A percentile compares a stretch with the other conserved stretches of the same genome.
Conservation (phyloP, 2,329 filamentous ascomycete species). For the Seiridium cupressi region DNA sequence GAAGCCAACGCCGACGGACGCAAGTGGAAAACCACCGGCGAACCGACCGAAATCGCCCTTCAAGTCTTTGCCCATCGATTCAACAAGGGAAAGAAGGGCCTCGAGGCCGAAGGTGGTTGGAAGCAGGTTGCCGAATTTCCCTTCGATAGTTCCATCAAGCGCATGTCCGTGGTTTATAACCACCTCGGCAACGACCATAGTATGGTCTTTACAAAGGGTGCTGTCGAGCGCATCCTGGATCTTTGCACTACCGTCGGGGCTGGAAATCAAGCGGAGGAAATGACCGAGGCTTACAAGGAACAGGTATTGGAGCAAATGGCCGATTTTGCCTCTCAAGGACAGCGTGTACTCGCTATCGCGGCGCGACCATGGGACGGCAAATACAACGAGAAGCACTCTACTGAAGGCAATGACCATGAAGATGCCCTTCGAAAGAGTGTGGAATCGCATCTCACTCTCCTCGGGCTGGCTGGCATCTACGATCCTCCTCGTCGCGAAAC, state of each 20-base stretch:
- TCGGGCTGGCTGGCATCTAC: conserved; percentile 83
- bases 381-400: conserved; percentile 31
- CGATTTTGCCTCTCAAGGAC: conserved; percentile 62
- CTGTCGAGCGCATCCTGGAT: conserved; percentile 59
- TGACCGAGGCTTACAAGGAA: conserved; percentile 51
- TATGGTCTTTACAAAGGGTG: conserved; percentile 61
- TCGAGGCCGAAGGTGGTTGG: conserved; percentile 53
- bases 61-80: neutral
- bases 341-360: conserved; percentile 70
- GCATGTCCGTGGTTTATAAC: conserved; percentile 75
- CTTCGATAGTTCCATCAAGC: conserved; percentile 77
- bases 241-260: conserved; percentile 49
- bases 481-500: conserved; percentile 84
- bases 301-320: conserved; percentile 54
- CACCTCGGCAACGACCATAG: conserved; percentile 43
- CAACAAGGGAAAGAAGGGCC: conserved; percentile 28
- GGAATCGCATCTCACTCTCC: conserved; percentile 68
- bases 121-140: conserved; percentile 68
- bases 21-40: conserved; percentile 55
- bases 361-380: conserved; percentile 59
- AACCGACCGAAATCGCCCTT: conserved; percentile 31
- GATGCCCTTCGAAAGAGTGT: conserved; percentile 56
- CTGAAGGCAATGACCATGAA: conserved; percentile 30
- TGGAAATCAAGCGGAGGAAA: conserved; percentile 34
- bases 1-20: conserved; percentile 50